Evolutionary conservation across 345 rosid species (phyloP).

Genomic region (Citrus glauca): DNA sequence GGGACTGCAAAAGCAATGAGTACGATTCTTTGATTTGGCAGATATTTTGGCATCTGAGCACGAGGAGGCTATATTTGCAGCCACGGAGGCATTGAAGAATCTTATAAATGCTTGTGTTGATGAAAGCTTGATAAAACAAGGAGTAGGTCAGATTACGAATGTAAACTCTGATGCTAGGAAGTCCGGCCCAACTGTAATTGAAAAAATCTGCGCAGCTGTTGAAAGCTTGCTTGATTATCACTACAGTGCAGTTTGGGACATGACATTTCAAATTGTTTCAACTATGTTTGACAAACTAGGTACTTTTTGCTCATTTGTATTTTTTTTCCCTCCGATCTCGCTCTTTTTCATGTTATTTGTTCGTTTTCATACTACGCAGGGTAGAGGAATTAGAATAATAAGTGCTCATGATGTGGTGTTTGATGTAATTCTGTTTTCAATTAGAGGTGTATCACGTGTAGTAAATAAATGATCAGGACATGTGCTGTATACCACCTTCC

Average conservation of each 20-base stretch:
- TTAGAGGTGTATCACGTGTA: background rate
- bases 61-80: conserved; percentile 90
- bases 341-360: background rate
- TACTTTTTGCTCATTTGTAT: conserved; percentile 18
- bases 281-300: conserved; percentile 74
- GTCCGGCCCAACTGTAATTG: conserved; percentile 72
- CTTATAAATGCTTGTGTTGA: conserved; percentile 69
- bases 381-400: background rate
- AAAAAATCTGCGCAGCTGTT: conserved; percentile 67
- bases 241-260: conserved; percentile 72
- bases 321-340: background rate
- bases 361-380: background rate
- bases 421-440: background rate
- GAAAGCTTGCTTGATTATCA: conserved; percentile 87
- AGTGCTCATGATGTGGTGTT: background rate
- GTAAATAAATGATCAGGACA: background rate
- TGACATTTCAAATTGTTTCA: conserved; percentile 78
- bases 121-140: conserved; percentile 71
- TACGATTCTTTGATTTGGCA: conserved; percentile 26
- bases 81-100: conserved; percentile 69
- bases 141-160: conserved; percentile 55
- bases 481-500: background rate
- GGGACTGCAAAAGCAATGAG: background rate
- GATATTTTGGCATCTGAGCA: conserved; percentile 88
- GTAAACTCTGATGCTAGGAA: conserved; percentile 34